Conservation (phyloP, 306 rosid species). For the Astragalus membranaceus region DNA sequence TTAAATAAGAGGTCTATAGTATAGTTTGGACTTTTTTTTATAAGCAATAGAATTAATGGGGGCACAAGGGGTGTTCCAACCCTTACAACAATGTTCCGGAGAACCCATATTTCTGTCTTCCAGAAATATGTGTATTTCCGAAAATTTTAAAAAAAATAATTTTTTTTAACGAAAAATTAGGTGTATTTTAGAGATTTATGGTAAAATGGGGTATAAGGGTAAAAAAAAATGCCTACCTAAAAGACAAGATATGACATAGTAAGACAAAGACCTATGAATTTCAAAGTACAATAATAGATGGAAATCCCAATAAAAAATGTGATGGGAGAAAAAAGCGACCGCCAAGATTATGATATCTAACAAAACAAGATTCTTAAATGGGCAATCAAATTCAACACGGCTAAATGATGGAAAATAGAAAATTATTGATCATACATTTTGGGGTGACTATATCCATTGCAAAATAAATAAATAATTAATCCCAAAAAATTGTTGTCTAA, state of each 20-base stretch:
- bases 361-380: constrained; percentile 12
- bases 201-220: too few relatives aligned
- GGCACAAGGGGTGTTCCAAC: too few relatives aligned
- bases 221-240: too few relatives aligned
- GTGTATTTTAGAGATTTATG: too few relatives aligned
- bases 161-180: too few relatives aligned
- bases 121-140: too few relatives aligned
- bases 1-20: background rate
- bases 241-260: constrained; percentile 35
- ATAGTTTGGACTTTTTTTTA: background rate
- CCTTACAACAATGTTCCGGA: too few relatives aligned
- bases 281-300: constrained; percentile 34
- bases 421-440: constrained; percentile 20
- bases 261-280: constrained; percentile 43
- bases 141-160: too few relatives aligned
- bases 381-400: constrained; percentile 36
- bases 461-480: constrained; percentile 13
- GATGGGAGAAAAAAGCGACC: background rate
- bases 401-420: constrained; percentile 26
- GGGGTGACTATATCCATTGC: constrained; percentile 14
- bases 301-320: constrained; percentile 21
- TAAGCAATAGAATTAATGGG: too few relatives aligned
- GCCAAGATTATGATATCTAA: constrained; percentile 29
- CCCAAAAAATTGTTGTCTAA: constrained; percentile 6
- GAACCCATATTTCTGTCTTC: too few relatives aligned